Base-by-base conservation (phyloP, 176 grass and related monocot species). In the Hsuehochloa calcarea region DNA sequence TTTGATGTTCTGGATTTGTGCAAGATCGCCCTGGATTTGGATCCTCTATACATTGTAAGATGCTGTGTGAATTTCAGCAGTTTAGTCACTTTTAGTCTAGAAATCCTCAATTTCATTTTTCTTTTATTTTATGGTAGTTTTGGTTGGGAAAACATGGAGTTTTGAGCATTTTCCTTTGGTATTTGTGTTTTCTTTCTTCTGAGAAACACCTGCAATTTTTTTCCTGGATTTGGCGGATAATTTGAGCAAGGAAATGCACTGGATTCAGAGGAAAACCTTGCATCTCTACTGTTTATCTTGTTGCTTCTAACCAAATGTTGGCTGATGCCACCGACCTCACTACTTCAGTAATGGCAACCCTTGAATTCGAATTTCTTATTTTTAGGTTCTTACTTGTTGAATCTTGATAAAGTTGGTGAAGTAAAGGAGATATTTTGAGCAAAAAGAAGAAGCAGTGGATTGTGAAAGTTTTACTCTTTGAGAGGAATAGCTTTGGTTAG, bases 11-110 rank as follows among this genome's bases (percentile, higher is more conserved):
- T 78, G 27, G 17, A 41, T 80, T 75, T 81, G 23, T 52, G 34
- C 78, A 11, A 77, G 35, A 37, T 56, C 35, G 72, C 63, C 50
- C 71, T 55, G 25, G 1, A 86, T 69, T 75, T 77, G n/a, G 19
- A 34, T 34, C 13, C 23, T 60, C 31, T 7, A 22, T 29, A 34
- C 76, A 74, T 37, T 22, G 3, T 23, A 85, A 2, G 27, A n/a
- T 29, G 47, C 0, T 79, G 25, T 39, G 25, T 39, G 55, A 84
- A 79, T 72, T 65, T 58, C 10, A 2, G 3, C 31, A 19, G 37
- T 72, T 72, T 45, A 66, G 45, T 80, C 43, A 11, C 66, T 40
- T 22, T 47, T 44, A 51, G 8, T 10, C 35, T 22, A 58, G 10
- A 37, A 13, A 6, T 56, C 27, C 11, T 39, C 4, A 23, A 25